Evolutionary conservation across 352 stramenopile species (phyloP).

Genomic region (Blastocystis sp.): DNA sequence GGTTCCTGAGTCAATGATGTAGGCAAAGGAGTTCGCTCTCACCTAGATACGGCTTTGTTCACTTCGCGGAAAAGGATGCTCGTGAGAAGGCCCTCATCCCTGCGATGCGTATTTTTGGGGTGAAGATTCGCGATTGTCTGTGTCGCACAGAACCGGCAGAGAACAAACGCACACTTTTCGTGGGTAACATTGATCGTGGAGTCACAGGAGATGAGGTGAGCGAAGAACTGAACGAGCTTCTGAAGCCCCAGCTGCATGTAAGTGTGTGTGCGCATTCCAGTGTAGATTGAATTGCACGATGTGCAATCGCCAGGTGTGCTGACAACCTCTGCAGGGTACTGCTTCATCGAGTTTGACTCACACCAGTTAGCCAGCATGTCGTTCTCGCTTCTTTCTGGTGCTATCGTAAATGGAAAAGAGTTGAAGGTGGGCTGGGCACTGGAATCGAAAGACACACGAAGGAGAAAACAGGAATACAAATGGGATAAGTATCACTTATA

Average conservation of each 20-base stretch:
- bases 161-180: constrained; percentile 59
- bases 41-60: constrained; percentile 35
- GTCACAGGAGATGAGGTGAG: constrained; percentile 50
- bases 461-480: constrained; percentile 47
- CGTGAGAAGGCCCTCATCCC: constrained; percentile 32
- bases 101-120: constrained; percentile 55
- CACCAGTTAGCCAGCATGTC: constrained; percentile 54
- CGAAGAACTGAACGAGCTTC: constrained; percentile 23
- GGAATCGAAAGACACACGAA: constrained; percentile 26
- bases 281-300: constrained; percentile 48
- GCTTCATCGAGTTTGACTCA: constrained; percentile 59
- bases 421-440: constrained; percentile 60
- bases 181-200: constrained; percentile 45
- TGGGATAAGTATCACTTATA: constrained; percentile 55
- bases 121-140: constrained; percentile 48
- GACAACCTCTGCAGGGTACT: constrained; percentile 30
- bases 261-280: not conserved
- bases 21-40: not conserved
- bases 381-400: constrained; percentile 49
- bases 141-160: constrained; percentile 56
- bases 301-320: constrained; percentile 6
- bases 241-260: constrained; percentile 24
- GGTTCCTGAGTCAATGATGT: constrained; percentile 2
- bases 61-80: constrained; percentile 39
- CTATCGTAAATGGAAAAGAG: constrained; percentile 50